Percentiles rank a stretch among this genome's conserved stretches.
These are phyloP conservation scores for Delphinella strobiligena DNA, from an alignment of 2,329 filamentous ascomycete species.

Conservation along the genomic window DNA sequence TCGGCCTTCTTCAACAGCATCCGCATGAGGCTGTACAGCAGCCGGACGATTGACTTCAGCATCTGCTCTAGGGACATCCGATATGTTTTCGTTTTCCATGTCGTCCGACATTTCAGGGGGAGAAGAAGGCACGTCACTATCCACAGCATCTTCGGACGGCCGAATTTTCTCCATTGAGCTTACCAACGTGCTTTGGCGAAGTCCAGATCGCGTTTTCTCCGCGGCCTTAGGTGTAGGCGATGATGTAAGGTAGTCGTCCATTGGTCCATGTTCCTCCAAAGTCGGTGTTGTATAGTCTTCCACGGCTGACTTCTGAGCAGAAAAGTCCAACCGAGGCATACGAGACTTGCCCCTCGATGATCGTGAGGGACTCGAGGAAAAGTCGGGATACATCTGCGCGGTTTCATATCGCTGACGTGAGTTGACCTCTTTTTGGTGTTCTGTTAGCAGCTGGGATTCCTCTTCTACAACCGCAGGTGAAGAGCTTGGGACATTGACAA, in stretches of 20 bases:
- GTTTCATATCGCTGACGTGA: conserved; percentile 56
- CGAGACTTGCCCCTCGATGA: conserved; percentile 13
- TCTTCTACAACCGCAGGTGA: conserved; percentile 31
- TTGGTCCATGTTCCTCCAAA: conserved; percentile 24
- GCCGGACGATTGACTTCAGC: not conserved
- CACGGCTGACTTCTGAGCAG: conserved; percentile 12
- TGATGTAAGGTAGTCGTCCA: conserved; percentile 37
- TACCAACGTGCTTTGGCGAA: not conserved
- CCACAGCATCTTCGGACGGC: conserved; percentile 5
- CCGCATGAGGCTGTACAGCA: not conserved
- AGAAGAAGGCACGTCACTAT: conserved; percentile 10
- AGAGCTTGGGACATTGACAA: conserved; percentile 55
- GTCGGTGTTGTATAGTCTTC: conserved; percentile 29
- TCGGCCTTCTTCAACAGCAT: not conserved
- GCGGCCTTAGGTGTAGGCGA: conserved; percentile 39
- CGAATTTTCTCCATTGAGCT: not conserved
- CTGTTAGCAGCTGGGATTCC: conserved; percentile 66
- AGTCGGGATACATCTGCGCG: conserved; percentile 54
- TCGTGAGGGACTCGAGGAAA: conserved; percentile 43
- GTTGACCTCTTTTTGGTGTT: conserved; percentile 65
- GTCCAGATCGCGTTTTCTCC: conserved; percentile 10
- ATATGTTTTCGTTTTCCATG: conserved; percentile 3
- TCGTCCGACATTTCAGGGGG: conserved; percentile 9
- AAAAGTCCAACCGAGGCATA: conserved; percentile 17
- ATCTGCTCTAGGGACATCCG: not conserved